A percentile compares a stretch with the other conserved stretches of the same genome.
These are phyloP conservation scores for Cladosporium sp. DNA, from an alignment of 2,329 filamentous ascomycete genomes.

Conservation along the genomic window DNA sequence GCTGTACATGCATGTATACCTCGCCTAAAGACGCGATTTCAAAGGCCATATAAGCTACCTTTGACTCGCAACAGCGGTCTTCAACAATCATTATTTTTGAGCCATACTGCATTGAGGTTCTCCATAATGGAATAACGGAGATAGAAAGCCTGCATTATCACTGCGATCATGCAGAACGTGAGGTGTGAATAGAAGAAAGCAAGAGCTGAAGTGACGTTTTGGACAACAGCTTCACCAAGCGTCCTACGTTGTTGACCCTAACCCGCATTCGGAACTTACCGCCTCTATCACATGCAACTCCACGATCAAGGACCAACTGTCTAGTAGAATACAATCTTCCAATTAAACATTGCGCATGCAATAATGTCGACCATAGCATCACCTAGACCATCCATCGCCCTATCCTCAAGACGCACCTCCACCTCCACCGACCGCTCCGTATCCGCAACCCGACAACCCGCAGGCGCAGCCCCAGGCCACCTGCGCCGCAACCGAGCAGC, in stretches of 20 bases:
- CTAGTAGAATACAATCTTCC: neutral
- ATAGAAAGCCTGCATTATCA: no score
- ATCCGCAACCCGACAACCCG: conserved; percentile 34
- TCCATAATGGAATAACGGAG: no score
- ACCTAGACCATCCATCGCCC: conserved; percentile 54
- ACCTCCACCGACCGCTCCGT: conserved; percentile 44
- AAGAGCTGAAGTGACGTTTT: no score
- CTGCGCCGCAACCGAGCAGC: conserved; percentile 71
- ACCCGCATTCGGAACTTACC: conserved; percentile 4
- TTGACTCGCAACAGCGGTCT: no score
- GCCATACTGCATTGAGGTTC: no score
- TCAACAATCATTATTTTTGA: no score
- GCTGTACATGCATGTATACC: no score
- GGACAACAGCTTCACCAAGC: no score
- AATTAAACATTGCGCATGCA: neutral
- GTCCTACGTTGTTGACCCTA: neutral
- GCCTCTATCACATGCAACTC: conserved; percentile 3
- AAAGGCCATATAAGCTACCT: no score
- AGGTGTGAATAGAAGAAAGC: no score
- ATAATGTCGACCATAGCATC: conserved; percentile 57
- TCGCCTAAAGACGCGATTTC: no score
- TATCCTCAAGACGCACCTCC: conserved; percentile 67
- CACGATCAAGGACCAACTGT: neutral
- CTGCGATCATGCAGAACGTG: no score
- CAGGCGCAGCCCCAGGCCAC: conserved; percentile 32